Evolutionary conservation across 106 monocot genomes (phyloP), one percentile per base, ranked within the genome.

Genomic region (Allium sativum): DNA sequence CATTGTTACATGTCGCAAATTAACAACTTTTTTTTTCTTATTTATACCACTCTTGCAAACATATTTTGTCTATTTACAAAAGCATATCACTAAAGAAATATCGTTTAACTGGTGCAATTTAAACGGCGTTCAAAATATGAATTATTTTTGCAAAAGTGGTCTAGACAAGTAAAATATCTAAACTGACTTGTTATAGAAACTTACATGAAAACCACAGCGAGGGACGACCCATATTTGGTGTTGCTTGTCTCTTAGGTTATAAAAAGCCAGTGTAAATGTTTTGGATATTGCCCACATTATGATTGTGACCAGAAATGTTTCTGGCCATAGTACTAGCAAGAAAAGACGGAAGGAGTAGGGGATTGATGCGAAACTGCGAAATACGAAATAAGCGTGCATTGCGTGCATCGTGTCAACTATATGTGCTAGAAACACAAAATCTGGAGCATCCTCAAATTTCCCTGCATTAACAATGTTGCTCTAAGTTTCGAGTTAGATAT

Each of bases 241-340:
- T 4, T 84, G 66, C 12, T 59, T 53, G 8, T 74, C 87, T 9
- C 78, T 65, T 31, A 98, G 68, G 65, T 58, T 80, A 87, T 98
- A 91, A 78, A 82, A 98, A 45, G 96, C 71, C 64, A 78, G 8
- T 19, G 85, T 54, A 73, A 98, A 98, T 9, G 87, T 79, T 70
- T 98, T 98, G 50, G 96, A 87, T 67, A 50, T 84, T 5, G 71
- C 84, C 96, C 96, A 98, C 82, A 91, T 82, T 21, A 74, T 0
- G 16, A 91, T 70, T 91, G 91, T 88, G 31, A 55, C 1, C 1
- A 73, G 0, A 67, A 91, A 88, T 10, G 79, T 82, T 10, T 53
- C 7, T 0, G 91, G 84, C 91, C 84, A 88, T 43, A 72, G 0
- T 3, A 52, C 11, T 31, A 98, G 46, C 44, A 85, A 1, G 62